phyloP scores from a whole-genome alignment of 106 monocot genomes.

The Phalaenopsis aphrodite region DNA sequence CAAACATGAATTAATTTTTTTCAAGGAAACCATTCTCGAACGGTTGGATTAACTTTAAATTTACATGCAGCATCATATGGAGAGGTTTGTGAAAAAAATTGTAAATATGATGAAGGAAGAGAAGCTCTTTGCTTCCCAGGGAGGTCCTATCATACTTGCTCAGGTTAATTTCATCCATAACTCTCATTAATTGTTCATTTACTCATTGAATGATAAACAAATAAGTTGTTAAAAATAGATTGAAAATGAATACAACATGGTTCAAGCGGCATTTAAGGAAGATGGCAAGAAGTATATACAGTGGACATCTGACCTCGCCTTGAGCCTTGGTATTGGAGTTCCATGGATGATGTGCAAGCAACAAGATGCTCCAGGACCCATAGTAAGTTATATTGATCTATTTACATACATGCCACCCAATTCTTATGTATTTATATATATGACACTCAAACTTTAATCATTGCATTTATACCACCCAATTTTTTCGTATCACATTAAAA shows the following conservation, averaged over 20 bases:
- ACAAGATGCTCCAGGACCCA: conserved; percentile 48
- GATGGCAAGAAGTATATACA: conserved; percentile 44
- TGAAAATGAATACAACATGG: conserved; percentile 88
- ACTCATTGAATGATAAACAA: not conserved
- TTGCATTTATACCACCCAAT: no score
- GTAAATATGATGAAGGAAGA: conserved; percentile 56
- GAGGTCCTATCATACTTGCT: conserved; percentile 64
- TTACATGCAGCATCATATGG: conserved; percentile 49
- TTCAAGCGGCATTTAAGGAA: conserved; percentile 27
- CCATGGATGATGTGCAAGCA: conserved; percentile 99
- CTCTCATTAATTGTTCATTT: not conserved
- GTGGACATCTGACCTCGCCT: conserved; percentile 71
- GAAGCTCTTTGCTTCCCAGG: conserved; percentile 59
- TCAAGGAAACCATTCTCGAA: not conserved
- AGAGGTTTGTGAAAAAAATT: conserved; percentile 32
- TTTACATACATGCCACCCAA: no score
- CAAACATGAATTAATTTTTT: not conserved
- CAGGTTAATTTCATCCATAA: conserved; percentile 36
- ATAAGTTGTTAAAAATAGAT: conserved; percentile 26
- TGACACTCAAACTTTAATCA: no score
- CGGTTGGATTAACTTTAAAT: not conserved
- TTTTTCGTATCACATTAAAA: no score
- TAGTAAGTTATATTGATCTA: conserved; percentile 32
- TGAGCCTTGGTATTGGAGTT: conserved; percentile 36
- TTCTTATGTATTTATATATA: no score